Evolutionary conservation across 441 rosid genomes (phyloP).

Genomic region (Flueggea neowawraea): DNA sequence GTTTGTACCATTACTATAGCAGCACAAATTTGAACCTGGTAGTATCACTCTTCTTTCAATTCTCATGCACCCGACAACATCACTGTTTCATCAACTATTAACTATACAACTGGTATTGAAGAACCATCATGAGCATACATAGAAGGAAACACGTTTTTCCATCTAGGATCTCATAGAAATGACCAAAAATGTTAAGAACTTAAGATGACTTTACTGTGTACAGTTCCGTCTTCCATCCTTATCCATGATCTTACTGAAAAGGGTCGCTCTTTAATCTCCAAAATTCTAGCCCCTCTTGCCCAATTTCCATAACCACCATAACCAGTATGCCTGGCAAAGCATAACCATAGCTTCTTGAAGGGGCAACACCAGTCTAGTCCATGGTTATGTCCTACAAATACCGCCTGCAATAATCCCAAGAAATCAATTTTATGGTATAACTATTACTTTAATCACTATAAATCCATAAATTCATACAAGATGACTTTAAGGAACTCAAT

Average conservation of each 20-base stretch:
- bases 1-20: too few species aligned
- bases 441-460: slow-evolving; percentile 10
- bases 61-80: too few species aligned
- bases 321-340: slow-evolving; percentile 90
- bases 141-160: too few species aligned
- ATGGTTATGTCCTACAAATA: slow-evolving; percentile 93
- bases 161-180: too few species aligned
- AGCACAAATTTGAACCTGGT: too few species aligned
- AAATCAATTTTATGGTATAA: background rate
- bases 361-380: slow-evolving; percentile 99
- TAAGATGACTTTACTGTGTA: slow-evolving; percentile 56
- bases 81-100: too few species aligned
- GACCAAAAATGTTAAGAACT: slow-evolving; percentile 17
- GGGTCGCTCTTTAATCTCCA: slow-evolving; percentile 60
- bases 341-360: slow-evolving; percentile 63
- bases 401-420: slow-evolving; percentile 48
- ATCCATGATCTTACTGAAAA: slow-evolving; percentile 76
- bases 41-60: too few species aligned
- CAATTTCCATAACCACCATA: slow-evolving; percentile 77
- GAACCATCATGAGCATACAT: too few species aligned
- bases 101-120: too few species aligned
- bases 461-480: too few species aligned
- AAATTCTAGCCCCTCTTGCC: slow-evolving; percentile 72
- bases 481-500: too few species aligned
- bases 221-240: slow-evolving; percentile 73